Evolutionary conservation across 2,329 filamentous ascomycete genomes (phyloP).

Genomic region (Pseudogymnoascus sp.): DNA sequence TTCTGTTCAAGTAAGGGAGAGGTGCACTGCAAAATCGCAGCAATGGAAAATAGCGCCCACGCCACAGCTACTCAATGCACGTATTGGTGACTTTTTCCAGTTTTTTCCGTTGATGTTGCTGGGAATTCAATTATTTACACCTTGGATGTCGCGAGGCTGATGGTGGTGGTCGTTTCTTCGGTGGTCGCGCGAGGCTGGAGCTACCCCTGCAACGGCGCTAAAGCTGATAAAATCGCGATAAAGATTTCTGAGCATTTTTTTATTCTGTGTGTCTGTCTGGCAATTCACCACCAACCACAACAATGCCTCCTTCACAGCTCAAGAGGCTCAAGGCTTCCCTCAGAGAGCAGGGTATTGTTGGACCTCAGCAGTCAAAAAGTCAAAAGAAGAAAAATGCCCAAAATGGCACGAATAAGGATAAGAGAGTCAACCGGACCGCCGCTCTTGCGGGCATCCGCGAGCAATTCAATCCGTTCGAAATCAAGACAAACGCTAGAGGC

Average conservation of each 20-base stretch:
- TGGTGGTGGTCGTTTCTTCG: neutral
- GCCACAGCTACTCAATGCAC: neutral
- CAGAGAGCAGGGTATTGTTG: conserved; percentile 79
- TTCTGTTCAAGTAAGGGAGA: neutral
- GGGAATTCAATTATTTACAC: neutral
- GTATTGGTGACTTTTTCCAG: neutral
- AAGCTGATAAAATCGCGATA: conserved; percentile 3
- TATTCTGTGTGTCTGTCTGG: conserved; percentile 4
- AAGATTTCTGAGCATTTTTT: conserved; percentile 22
- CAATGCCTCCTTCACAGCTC: conserved; percentile 91
- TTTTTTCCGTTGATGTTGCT: neutral
- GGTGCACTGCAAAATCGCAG: neutral
- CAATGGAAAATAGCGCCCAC: neutral
- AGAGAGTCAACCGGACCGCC: conserved; percentile 67
- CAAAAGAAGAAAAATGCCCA: conserved; percentile 70
- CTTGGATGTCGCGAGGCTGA: neutral
- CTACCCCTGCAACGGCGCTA: conserved; percentile 8
- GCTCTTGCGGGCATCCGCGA: conserved; percentile 84
- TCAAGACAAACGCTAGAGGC: conserved; percentile 69
- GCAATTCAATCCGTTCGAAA: conserved; percentile 95
- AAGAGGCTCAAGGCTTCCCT: conserved; percentile 92
- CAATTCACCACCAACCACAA: conserved; percentile 20
- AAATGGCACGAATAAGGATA: conserved; percentile 59
- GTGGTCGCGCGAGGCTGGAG: conserved; percentile 2
- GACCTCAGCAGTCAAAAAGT: conserved; percentile 92